These are phyloP conservation scores for Juglanconis sp. DNA, from an alignment of 2,329 filamentous ascomycete genomes.

Conservation along the genomic window DNA sequence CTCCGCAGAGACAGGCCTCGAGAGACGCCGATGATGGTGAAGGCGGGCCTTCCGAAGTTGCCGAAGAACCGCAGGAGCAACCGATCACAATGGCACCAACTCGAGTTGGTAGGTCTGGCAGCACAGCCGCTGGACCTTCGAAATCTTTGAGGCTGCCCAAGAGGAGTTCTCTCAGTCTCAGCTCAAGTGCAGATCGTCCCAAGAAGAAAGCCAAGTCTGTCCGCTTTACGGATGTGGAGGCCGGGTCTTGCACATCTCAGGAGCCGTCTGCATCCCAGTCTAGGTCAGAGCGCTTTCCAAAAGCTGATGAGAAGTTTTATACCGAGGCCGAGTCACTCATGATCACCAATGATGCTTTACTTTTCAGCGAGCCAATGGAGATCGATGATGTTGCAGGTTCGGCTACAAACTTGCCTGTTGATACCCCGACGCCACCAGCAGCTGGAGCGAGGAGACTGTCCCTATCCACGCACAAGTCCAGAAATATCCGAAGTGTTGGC, in stretches of 20 bases:
- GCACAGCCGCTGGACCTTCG: background rate
- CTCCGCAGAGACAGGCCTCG: background rate
- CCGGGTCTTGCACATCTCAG: background rate
- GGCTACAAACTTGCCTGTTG: background rate
- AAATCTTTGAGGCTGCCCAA: slow-evolving; percentile 1
- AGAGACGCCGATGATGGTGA: background rate
- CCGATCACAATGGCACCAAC: background rate
- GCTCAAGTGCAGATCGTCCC: background rate
- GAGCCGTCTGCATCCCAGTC: background rate
- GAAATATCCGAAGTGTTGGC: slow-evolving; percentile 15
- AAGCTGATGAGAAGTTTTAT: background rate
- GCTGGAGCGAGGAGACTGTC: slow-evolving; percentile 11
- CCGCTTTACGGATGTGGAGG: slow-evolving; percentile 30
- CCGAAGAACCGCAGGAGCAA: background rate
- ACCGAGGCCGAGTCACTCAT: background rate
- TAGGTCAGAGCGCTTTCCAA: slow-evolving; percentile 1
- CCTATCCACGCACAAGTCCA: slow-evolving; percentile 5
- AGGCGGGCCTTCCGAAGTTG: background rate
- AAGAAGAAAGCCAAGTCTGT: slow-evolving; percentile 36
- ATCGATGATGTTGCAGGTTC: slow-evolving; percentile 15
- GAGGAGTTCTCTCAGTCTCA: slow-evolving; percentile 1
- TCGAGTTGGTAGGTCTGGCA: slow-evolving; percentile 12
- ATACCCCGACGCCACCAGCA: slow-evolving; percentile 4
- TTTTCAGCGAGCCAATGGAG: slow-evolving; percentile 24
- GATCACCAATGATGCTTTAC: slow-evolving; percentile 7